phyloP scores from a whole-genome alignment of 371 early-diverging fungal species.

The Mortierella sp. region DNA sequence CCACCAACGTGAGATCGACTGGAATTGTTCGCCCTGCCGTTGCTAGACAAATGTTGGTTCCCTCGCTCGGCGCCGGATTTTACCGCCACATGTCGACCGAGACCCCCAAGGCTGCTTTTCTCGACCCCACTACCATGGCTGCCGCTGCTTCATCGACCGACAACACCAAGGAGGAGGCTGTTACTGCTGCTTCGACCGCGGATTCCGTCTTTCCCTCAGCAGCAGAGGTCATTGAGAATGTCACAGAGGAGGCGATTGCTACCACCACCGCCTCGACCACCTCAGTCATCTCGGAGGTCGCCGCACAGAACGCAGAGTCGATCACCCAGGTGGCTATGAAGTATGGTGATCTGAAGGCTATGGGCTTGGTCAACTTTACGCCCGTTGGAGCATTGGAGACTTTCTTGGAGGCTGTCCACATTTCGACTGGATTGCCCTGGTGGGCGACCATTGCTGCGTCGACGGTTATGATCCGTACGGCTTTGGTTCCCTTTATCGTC shows the following conservation, averaged over 20 bases:
- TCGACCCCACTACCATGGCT: slow-evolving; percentile 33
- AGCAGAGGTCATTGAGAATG: slow-evolving; percentile 43
- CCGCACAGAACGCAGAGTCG: slow-evolving; percentile 62
- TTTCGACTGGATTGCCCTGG: slow-evolving; percentile 93
- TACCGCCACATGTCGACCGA: slow-evolving; percentile 53
- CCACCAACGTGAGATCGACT: slow-evolving; percentile 22
- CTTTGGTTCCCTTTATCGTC: slow-evolving; percentile 83
- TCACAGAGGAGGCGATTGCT: slow-evolving; percentile 38
- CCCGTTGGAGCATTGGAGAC: slow-evolving; percentile 86
- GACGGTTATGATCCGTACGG: slow-evolving; percentile 80
- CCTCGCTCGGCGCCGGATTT: slow-evolving; percentile 33
- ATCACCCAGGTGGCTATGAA: slow-evolving; percentile 68
- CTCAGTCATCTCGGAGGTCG: slow-evolving; percentile 33
- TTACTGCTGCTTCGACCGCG: slow-evolving; percentile 9
- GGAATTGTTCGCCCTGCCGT: slow-evolving; percentile 22
- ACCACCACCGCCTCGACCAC: slow-evolving; percentile 33
- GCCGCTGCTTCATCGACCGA: slow-evolving; percentile 7
- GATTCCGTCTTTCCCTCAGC: slow-evolving; percentile 38
- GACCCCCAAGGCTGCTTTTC: slow-evolving; percentile 36
- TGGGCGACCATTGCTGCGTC: slow-evolving; percentile 88
- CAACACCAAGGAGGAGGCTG: slow-evolving; percentile 18
- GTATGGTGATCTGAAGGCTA: slow-evolving; percentile 84
- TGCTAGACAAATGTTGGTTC: slow-evolving; percentile 30
- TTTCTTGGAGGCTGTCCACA: slow-evolving; percentile 84
- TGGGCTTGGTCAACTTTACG: slow-evolving; percentile 82